phyloP scores from a whole-genome alignment of 140 eudicot species.

The Stevia rebaudiana region DNA sequence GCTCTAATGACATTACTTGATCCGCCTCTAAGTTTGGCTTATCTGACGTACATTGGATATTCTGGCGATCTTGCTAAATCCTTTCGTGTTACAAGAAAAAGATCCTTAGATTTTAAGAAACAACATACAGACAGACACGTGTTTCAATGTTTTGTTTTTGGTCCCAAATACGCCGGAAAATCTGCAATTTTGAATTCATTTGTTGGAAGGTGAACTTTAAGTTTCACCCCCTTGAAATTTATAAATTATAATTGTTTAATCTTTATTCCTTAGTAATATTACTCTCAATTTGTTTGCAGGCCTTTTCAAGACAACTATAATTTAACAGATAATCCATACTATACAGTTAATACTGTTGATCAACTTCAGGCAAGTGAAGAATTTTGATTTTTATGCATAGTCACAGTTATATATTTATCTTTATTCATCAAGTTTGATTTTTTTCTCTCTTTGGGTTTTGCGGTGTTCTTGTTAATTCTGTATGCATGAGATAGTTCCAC shows the following conservation, averaged over 20 bases:
- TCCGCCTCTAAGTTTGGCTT: slow-evolving; percentile 71
- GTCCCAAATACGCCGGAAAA: slow-evolving; percentile 80
- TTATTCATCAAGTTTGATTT: slow-evolving; percentile 3
- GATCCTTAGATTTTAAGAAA: slow-evolving; percentile 60
- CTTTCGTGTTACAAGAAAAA: slow-evolving; percentile 66
- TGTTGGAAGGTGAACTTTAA: slow-evolving; percentile 54
- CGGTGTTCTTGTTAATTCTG: not conserved
- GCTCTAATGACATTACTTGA: slow-evolving; percentile 78
- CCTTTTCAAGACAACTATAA: slow-evolving; percentile 52
- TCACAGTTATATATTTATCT: not conserved
- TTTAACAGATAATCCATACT: slow-evolving; percentile 40
- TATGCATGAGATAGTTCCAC: slow-evolving; percentile 15
- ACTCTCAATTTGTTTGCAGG: slow-evolving; percentile 37
- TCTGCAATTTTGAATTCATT: slow-evolving; percentile 70
- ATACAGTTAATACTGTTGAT: slow-evolving; percentile 63
- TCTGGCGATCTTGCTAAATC: slow-evolving; percentile 64
- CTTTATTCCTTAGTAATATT: not conserved
- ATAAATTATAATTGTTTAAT: not conserved
- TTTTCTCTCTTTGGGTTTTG: not conserved
- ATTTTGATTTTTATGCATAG: slow-evolving; percentile 2
- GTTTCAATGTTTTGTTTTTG: slow-evolving; percentile 84
- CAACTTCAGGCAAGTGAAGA: slow-evolving; percentile 53
- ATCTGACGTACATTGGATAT: slow-evolving; percentile 74
- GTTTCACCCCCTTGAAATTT: not conserved
- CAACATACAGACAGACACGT: slow-evolving; percentile 71